Evolutionary conservation across 805 yeast genomes (phyloP).

Genomic region (Nakazawaea ernobii): DNA sequence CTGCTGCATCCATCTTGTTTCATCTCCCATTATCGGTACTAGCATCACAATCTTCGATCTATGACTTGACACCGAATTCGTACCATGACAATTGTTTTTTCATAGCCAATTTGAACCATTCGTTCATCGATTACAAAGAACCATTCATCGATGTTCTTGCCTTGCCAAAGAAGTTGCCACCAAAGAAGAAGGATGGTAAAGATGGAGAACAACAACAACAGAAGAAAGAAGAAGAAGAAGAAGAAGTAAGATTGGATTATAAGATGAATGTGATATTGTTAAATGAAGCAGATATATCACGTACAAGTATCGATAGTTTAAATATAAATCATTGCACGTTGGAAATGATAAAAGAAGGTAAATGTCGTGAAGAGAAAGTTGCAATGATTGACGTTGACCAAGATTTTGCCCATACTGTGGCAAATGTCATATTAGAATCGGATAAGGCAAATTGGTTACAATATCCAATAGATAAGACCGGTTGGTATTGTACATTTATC

Average conservation of each 20-base stretch:
- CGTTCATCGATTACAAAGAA: conserved; percentile 8
- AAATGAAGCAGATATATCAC: conserved; percentile 2
- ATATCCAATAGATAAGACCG: conserved; percentile 5
- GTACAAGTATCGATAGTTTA: not conserved
- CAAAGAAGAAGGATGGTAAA: not conserved
- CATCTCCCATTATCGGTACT: not conserved
- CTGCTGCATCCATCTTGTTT: not conserved
- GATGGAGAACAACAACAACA: not conserved
- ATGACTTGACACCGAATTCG: conserved; percentile 3
- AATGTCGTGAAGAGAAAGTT: conserved; percentile 7
- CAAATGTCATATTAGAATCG: conserved; percentile 2
- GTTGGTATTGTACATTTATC: conserved; percentile 11
- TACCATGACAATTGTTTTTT: conserved; percentile 12
- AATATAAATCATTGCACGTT: conserved; percentile 10
- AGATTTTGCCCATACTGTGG: conserved; percentile 1
- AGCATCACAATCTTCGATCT: conserved; percentile 1
- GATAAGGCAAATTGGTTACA: conserved; percentile 5
- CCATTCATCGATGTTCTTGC: conserved; percentile 8
- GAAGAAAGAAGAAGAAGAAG: not conserved
- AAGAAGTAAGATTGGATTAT: conserved; percentile 2
- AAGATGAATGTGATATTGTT: conserved; percentile 7
- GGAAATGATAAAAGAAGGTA: conserved; percentile 9
- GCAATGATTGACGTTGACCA: conserved; percentile 6
- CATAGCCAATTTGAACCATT: conserved; percentile 9
- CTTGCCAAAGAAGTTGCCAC: not conserved